Evolutionary conservation across 2,329 filamentous ascomycete species (phyloP).

Genomic region (Metarhizium robertsii): DNA sequence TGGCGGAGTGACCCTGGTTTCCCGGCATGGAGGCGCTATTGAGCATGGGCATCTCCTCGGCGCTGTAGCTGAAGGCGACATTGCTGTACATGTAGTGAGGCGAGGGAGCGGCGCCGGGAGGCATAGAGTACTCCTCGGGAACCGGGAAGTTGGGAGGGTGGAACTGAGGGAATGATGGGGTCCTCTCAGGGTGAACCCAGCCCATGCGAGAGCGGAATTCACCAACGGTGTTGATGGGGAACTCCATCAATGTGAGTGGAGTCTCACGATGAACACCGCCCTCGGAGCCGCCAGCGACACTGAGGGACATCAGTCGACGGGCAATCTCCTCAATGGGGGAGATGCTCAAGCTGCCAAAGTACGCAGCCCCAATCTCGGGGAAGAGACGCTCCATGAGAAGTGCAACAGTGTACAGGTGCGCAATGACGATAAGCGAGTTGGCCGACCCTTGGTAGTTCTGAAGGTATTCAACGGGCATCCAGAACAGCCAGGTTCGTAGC

Average conservation of each 20-base stretch:
- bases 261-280: slow-evolving; percentile 43
- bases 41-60: slow-evolving; percentile 50
- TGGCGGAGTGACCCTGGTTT: slow-evolving; percentile 37
- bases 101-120: slow-evolving; percentile 12
- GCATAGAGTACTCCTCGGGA: slow-evolving; percentile 32
- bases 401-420: slow-evolving; percentile 85
- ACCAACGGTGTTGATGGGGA: slow-evolving; percentile 58
- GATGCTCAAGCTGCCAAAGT: slow-evolving; percentile 74
- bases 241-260: slow-evolving; percentile 60
- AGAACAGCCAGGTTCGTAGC: slow-evolving; percentile 88
- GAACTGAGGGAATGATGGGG: slow-evolving; percentile 53
- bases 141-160: slow-evolving; percentile 45
- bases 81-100: slow-evolving; percentile 44
- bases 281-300: slow-evolving; percentile 46
- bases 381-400: slow-evolving; percentile 85
- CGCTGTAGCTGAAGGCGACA: slow-evolving; percentile 54
- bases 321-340: slow-evolving; percentile 81
- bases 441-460: slow-evolving; percentile 68
- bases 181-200: slow-evolving; percentile 51
- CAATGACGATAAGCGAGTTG: slow-evolving; percentile 71
- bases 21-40: slow-evolving; percentile 34
- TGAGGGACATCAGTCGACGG: slow-evolving; percentile 61
- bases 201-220: slow-evolving; percentile 63
- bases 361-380: slow-evolving; percentile 81
- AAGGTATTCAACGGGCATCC: slow-evolving; percentile 79